Percentiles rank a stretch among this genome's conserved stretches.
Conservation (phyloP, 2,329 filamentous ascomycete species). For the Neofusicoccum cordaticola region DNA sequence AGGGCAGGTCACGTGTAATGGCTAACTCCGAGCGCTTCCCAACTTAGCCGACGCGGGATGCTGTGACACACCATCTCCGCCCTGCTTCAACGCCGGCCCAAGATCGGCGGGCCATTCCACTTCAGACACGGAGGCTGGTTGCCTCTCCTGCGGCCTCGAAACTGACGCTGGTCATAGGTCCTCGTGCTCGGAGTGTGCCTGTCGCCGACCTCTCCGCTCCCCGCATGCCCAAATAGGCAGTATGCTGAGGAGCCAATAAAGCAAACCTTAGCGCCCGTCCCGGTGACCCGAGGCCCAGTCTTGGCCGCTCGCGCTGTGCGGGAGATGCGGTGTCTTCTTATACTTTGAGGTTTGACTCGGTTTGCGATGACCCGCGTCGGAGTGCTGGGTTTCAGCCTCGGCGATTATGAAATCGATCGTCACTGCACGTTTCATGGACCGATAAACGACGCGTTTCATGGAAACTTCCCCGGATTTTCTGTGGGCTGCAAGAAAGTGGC, state of each 20-base stretch:
- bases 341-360: neutral
- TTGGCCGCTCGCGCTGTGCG: neutral
- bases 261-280: neutral
- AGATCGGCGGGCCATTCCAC: constrained; percentile 1
- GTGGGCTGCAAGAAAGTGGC: neutral
- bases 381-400: neutral
- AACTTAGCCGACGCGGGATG: neutral
- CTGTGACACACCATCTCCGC: neutral
- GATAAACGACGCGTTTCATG: neutral
- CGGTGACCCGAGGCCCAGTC: neutral
- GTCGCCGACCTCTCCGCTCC: neutral
- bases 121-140: neutral
- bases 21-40: too few relatives aligned
- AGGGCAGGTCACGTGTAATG: neutral
- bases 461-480: constrained; percentile 6
- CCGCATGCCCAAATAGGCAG: neutral
- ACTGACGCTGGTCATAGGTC: neutral
- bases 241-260: neutral
- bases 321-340: too few relatives aligned
- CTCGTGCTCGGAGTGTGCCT: neutral
- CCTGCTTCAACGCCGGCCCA: neutral
- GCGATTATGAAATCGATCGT: neutral
- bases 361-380: neutral
- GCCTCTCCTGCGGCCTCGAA: neutral
- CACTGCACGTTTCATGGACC: neutral